Base-by-base conservation (phyloP, 208 protist species). In the Trypanosoma melophagium region DNA sequence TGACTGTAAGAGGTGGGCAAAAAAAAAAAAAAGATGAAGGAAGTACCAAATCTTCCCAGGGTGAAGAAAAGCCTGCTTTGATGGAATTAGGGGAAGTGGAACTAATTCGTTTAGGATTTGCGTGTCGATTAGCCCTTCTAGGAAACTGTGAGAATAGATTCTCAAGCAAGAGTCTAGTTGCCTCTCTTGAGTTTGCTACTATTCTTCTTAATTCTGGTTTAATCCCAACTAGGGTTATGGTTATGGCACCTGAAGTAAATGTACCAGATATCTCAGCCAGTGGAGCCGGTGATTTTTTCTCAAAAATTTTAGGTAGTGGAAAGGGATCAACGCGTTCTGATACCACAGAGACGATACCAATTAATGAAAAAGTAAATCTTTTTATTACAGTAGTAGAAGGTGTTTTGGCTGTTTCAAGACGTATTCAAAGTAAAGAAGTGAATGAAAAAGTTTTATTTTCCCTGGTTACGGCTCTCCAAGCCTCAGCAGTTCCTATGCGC, bases 351-450 rank as follows among this genome's bases (percentile, higher is more conserved):
- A 38, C 19, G 3, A 65, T 55, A 40, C 58, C 65, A 44, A 55
- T 61, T 19, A 45, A 70, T 47, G 44, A 40, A 51, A 80, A 42
- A 25, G 62, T 76, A 35, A 81, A 88, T 42, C 72, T 89, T 53
- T 81, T 84, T 53, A 59, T 76, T n/a, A 21, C 55, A 19, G 67
- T 94, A 12, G 81, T 92, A 28, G 86, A 94, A 62, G 83, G 78
- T 2, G 76, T 94, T 14, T 53, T 94, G 35, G 51, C 74, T 7
- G 69, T 77, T 25, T 63, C 73, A 1, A 66, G 79, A 10, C 41
- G 71, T 12, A 69, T 84, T 16, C 71, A 75, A 49, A 38, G 61
- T 1, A 81, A 76, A 41, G 85, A 92, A 45, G 60, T 74, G 4
- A 86, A 51, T 17, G 85, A 94, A 22, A 83, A 79, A 35, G 47